Evolutionary conservation across 768 basidiomycete genomes (phyloP).

Genomic region (Serendipita vermifera): DNA sequence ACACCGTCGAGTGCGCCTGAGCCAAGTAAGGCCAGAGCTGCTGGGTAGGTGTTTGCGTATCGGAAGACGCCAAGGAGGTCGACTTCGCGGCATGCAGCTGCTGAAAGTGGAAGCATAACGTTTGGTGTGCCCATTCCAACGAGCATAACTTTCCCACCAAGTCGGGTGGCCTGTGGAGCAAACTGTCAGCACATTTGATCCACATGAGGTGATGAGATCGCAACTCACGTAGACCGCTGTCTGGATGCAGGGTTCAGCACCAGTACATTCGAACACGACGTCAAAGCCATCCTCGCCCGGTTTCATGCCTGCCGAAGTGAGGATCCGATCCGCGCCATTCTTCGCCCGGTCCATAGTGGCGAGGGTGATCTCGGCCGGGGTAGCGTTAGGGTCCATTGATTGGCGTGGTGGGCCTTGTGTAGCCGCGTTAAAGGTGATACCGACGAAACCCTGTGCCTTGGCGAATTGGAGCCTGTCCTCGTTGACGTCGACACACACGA

Average conservation of each 20-base stretch:
- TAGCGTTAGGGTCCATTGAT: not conserved
- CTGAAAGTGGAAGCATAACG: slow-evolving; percentile 67
- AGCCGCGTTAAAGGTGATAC: slow-evolving; percentile 32
- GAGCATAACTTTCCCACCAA: slow-evolving; percentile 84
- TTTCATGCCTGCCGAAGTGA: not conserved
- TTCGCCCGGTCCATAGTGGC: slow-evolving; percentile 23
- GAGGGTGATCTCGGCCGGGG: not conserved
- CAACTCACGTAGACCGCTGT: slow-evolving; percentile 74
- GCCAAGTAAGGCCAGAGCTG: slow-evolving; percentile 67
- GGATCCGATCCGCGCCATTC: slow-evolving; percentile 33
- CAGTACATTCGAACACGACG: slow-evolving; percentile 89
- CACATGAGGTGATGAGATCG: slow-evolving; percentile 13
- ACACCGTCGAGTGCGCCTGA: slow-evolving; percentile 52
- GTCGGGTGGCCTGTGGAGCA: slow-evolving; percentile 49
- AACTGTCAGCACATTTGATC: slow-evolving; percentile 6
- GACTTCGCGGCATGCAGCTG: slow-evolving; percentile 76
- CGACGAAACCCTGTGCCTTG: slow-evolving; percentile 58
- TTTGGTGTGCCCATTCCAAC: slow-evolving; percentile 92
- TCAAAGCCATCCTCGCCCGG: slow-evolving; percentile 59
- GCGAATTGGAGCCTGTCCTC: slow-evolving; percentile 68
- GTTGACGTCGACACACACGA: slow-evolving; percentile 82
- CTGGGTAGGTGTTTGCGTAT: slow-evolving; percentile 80
- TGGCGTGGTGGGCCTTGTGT: not conserved
- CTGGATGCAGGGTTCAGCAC: slow-evolving; percentile 84
- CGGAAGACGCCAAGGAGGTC: slow-evolving; percentile 88